Conservation (phyloP, 345 rosid species). For the Cardamine occulta region DNA sequence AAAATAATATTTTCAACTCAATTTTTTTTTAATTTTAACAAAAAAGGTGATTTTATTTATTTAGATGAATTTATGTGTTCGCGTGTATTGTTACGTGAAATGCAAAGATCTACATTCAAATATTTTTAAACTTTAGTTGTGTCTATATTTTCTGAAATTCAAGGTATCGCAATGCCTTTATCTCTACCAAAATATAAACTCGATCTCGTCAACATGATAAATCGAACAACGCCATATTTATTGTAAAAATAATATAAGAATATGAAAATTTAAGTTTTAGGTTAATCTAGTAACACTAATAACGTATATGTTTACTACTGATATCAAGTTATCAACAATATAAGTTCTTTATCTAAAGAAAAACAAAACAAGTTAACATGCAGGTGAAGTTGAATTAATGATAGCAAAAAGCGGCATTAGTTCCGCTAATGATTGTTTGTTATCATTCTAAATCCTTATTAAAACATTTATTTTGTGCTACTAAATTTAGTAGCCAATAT, state of each 20-base stretch:
- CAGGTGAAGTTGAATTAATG: neutral
- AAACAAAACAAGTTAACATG: neutral
- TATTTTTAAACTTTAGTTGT: neutral
- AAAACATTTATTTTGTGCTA: neutral
- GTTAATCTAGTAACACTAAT: no score
- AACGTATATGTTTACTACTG: no score
- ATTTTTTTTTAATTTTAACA: no score
- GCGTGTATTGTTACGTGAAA: neutral
- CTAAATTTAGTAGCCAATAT: neutral
- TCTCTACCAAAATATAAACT: neutral
- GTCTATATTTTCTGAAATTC: neutral
- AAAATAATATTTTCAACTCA: neutral
- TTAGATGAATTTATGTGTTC: neutral
- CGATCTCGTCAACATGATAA: neutral
- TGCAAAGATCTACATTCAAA: neutral
- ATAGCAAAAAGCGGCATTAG: neutral
- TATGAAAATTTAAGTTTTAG: neutral
- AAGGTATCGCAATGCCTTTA: neutral
- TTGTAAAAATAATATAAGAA: neutral
- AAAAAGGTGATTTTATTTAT: no score
- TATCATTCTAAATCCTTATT: neutral
- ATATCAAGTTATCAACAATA: no score
- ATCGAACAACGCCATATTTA: neutral
- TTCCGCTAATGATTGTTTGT: neutral
- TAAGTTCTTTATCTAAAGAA: no score